Evolutionary conservation across 179 eudicot genomes (phyloP).

Genomic region (Spinacia oleracea): DNA sequence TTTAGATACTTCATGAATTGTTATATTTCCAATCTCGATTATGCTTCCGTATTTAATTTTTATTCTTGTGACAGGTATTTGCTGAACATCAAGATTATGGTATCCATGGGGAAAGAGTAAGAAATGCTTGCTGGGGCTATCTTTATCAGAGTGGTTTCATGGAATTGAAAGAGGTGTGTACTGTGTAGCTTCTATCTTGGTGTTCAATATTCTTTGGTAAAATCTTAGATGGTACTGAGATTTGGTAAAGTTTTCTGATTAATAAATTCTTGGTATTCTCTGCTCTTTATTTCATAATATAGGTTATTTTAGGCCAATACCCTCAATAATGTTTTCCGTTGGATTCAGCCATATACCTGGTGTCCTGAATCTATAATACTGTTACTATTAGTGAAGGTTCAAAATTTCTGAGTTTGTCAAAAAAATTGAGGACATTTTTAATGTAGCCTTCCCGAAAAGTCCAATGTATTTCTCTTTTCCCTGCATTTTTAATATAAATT

Average conservation of each 20-base stretch:
- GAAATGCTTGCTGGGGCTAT: slow-evolving; percentile 99
- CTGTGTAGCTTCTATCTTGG: slow-evolving; percentile 30
- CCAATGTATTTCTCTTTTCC: neutral
- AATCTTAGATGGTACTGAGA: neutral
- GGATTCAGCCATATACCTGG: too few relatives aligned
- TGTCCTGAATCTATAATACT: neutral
- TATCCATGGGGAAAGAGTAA: slow-evolving; percentile 87
- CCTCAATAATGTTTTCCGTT: neutral
- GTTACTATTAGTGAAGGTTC: neutral
- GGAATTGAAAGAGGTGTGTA: slow-evolving; percentile 88
- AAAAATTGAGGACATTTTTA: neutral
- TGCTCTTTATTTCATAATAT: neutral
- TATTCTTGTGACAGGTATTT: slow-evolving; percentile 54
- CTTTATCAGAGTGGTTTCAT: slow-evolving; percentile 94
- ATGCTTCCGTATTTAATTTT: slow-evolving; percentile 1
- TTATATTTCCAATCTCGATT: slow-evolving; percentile 15
- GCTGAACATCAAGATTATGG: slow-evolving; percentile 99
- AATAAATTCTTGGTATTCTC: neutral
- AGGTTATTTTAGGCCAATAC: neutral
- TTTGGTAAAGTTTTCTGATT: neutral
- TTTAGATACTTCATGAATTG: slow-evolving; percentile 23
- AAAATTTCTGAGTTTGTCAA: neutral
- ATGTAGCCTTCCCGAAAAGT: neutral
- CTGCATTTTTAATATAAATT: too few relatives aligned
- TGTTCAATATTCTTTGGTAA: neutral